A percentile compares a stretch with the other conserved stretches of the same genome.
Conservation (phyloP, 495 filamentous ascomycete species). For the Neurospora sp. region DNA sequence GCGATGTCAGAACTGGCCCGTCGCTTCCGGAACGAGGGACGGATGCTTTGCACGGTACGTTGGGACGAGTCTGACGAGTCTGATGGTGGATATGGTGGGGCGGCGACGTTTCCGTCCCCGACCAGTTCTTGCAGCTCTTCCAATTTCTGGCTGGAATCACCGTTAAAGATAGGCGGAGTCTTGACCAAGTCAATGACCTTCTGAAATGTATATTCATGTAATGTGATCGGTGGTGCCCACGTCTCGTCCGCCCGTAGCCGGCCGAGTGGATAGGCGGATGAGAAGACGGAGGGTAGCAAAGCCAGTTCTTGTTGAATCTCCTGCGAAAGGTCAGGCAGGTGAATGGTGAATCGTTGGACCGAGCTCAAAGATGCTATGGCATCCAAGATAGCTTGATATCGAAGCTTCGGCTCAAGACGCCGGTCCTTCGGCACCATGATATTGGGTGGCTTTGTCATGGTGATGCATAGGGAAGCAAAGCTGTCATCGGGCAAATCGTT, state of each 20-base stretch:
- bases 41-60: background rate
- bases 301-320: background rate
- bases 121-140: background rate
- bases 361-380: background rate
- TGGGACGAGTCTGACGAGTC: background rate
- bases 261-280: background rate
- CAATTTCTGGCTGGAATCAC: background rate
- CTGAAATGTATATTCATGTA: background rate
- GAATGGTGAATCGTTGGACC: background rate
- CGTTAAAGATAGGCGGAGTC: background rate
- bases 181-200: background rate
- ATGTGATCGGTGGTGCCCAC: background rate
- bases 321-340: background rate
- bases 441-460: background rate
- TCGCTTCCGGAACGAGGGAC: background rate
- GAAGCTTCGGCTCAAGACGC: background rate
- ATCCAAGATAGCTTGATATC: background rate
- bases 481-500: background rate
- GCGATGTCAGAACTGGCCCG: background rate
- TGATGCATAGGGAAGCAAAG: background rate
- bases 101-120: background rate
- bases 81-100: background rate
- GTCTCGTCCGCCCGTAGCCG: background rate
- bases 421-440: constrained; percentile 1
- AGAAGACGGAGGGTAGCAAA: constrained; percentile 1